Evolutionary conservation across 768 basidiomycete genomes (phyloP).

Genomic region (Xerocomellus chrysenteron): DNA sequence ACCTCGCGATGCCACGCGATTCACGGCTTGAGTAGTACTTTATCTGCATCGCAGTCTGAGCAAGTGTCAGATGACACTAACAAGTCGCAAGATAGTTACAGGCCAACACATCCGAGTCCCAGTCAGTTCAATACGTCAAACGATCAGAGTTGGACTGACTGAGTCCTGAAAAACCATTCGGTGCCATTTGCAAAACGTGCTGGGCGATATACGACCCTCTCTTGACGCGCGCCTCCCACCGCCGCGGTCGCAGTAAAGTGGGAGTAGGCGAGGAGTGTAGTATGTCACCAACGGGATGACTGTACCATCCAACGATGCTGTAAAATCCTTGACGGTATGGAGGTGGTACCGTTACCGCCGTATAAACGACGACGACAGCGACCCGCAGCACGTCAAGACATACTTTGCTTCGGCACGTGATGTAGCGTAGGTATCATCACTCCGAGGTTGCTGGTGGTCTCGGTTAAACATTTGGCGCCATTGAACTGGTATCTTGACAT

Average conservation of each 20-base stretch:
- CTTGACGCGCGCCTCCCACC: background rate
- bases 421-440: constrained; percentile 21
- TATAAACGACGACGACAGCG: constrained; percentile 30
- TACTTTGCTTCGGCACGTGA: constrained; percentile 29
- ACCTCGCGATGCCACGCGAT: constrained; percentile 38
- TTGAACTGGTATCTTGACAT: constrained; percentile 4
- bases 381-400: constrained; percentile 27
- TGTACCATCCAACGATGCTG: constrained; percentile 2
- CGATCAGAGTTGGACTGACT: constrained; percentile 31
- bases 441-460: background rate
- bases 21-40: constrained; percentile 39
- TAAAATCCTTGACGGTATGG: background rate
- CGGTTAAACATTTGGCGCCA: constrained; percentile 6
- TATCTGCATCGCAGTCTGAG: constrained; percentile 34
- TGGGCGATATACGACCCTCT: constrained; percentile 33
- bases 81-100: background rate
- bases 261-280: constrained; percentile 40
- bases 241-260: constrained; percentile 34
- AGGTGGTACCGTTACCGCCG: constrained; percentile 10
- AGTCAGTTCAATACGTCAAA: background rate
- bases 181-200: constrained; percentile 46
- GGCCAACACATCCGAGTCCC: background rate
- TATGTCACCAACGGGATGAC: constrained; percentile 30
- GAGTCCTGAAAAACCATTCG: constrained; percentile 42
- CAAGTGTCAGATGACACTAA: constrained; percentile 37